A percentile compares a stretch with the other conserved stretches of the same genome.
phyloP scores from a whole-genome alignment of 352 stramenopile genomes.

The Phytophthora europaea region DNA sequence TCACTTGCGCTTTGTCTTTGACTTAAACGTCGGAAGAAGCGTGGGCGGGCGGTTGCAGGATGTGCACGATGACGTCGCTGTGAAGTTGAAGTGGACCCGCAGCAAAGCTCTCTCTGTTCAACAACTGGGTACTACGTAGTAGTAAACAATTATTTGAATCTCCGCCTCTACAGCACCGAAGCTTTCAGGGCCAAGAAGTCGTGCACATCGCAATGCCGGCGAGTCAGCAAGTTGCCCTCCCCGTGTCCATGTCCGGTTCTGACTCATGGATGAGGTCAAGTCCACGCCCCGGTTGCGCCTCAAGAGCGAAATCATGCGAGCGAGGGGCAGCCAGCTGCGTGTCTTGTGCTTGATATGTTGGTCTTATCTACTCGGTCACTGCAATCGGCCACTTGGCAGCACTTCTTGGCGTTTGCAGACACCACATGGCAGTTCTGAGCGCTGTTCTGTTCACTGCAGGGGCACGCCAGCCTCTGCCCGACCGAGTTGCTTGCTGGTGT shows the following conservation, averaged over 20 bases:
- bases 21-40: background rate
- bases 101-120: background rate
- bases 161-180: background rate
- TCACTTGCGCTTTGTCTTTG: background rate
- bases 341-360: conserved; percentile 9
- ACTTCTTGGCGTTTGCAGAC: conserved; percentile 9
- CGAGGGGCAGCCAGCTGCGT: conserved; percentile 1
- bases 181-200: background rate
- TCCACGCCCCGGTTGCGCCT: background rate
- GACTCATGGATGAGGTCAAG: conserved; percentile 9
- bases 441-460: conserved; percentile 22
- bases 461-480: conserved; percentile 11
- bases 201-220: background rate
- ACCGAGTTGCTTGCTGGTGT: conserved; percentile 21
- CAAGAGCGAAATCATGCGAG: conserved; percentile 5
- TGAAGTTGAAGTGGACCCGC: background rate
- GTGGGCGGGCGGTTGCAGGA: background rate
- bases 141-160: background rate
- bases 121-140: background rate
- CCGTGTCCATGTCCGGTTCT: conserved; percentile 15
- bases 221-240: background rate
- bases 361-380: conserved; percentile 3
- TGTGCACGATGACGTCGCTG: background rate
- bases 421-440: conserved; percentile 37
- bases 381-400: conserved; percentile 10